phyloP scores from a whole-genome alignment of 2,329 filamentous ascomycete genomes.

The Whalleya microplaca region DNA sequence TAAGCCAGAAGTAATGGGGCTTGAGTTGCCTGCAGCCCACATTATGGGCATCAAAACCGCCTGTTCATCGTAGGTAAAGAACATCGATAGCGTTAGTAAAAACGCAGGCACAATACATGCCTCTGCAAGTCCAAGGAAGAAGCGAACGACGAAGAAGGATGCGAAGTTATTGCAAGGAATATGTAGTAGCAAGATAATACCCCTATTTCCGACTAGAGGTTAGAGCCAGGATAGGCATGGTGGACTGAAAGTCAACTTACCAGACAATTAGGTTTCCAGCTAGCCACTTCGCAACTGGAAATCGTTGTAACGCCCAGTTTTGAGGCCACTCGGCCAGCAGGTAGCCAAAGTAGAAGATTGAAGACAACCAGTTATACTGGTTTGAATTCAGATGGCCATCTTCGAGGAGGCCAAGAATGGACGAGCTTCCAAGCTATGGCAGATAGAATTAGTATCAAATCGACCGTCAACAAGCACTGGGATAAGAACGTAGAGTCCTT shows the following conservation, averaged over 20 bases:
- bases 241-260: constrained; percentile 1
- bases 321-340: constrained; percentile 19
- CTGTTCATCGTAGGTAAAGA: constrained; percentile 43
- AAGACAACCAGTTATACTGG: constrained; percentile 19
- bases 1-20: constrained; percentile 38
- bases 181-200: constrained; percentile 13
- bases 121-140: constrained; percentile 17
- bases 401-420: constrained; percentile 18
- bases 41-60: constrained; percentile 41
- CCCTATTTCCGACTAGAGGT: constrained; percentile 17
- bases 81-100: constrained; percentile 37
- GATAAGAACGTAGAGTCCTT: not conserved
- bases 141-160: constrained; percentile 20
- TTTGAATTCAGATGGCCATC: constrained; percentile 14
- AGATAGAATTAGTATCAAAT: not conserved
- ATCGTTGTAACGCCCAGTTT: constrained; percentile 17
- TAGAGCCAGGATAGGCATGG: not conserved
- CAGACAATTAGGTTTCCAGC: constrained; percentile 16
- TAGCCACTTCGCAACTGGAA: constrained; percentile 19
- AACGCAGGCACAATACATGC: constrained; percentile 19
- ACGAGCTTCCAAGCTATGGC: constrained; percentile 17
- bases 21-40: constrained; percentile 44
- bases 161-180: constrained; percentile 21
- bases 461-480: not conserved
- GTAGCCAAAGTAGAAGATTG: constrained; percentile 19